Conservation (phyloP, 148 eudicot species). For the Spergularia bocconei region DNA sequence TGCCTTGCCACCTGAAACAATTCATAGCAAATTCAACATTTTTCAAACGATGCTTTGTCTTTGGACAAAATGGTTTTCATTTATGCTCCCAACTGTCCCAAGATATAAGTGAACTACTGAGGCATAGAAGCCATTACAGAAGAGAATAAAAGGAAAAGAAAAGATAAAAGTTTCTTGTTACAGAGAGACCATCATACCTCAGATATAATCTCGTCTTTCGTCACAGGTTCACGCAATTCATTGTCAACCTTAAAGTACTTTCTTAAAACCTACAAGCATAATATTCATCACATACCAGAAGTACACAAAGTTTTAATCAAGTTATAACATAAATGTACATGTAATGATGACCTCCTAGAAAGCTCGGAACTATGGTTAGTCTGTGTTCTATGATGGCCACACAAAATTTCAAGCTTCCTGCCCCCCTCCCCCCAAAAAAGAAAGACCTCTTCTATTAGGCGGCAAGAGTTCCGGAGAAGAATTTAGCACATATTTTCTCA, state of each 20-base stretch:
- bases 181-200: slow-evolving; percentile 52
- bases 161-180: neutral
- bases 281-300: neutral
- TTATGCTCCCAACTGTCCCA: neutral
- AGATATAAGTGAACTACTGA: neutral
- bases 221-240: slow-evolving; percentile 80
- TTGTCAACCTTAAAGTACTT: slow-evolving; percentile 62
- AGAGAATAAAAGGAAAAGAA: neutral
- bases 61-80: neutral
- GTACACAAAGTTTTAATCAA: neutral
- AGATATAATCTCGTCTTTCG: slow-evolving; percentile 71
- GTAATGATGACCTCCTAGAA: too few relatives aligned
- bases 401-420: neutral
- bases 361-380: too few relatives aligned
- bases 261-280: slow-evolving; percentile 51
- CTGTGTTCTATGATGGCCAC: too few relatives aligned
- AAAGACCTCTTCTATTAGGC: neutral
- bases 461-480: neutral
- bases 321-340: neutral
- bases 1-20: slow-evolving; percentile 73
- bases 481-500: neutral
- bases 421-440: neutral
- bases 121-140: neutral
- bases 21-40: neutral
- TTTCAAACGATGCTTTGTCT: neutral